Conservation (phyloP, 129 eudicot genomes). For the Arctium minus region DNA sequence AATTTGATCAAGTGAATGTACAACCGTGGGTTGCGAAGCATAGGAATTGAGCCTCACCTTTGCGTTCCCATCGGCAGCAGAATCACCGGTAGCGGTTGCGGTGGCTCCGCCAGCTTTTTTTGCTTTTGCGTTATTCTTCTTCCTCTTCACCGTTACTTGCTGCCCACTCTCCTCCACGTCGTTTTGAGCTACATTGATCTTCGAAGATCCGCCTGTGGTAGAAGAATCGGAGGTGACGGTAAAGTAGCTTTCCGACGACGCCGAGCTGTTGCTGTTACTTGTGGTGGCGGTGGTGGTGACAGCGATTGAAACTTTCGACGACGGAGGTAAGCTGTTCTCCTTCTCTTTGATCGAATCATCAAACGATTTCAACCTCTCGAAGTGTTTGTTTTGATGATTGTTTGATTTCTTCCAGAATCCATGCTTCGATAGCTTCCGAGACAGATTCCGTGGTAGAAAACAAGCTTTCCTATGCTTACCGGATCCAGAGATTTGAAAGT, state of each 20-base stretch:
- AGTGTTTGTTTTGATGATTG: constrained; percentile 28
- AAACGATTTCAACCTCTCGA: constrained; percentile 43
- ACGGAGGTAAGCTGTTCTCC: neutral
- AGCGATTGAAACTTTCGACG: neutral
- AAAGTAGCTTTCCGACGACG: constrained; percentile 59
- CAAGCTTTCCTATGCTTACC: constrained; percentile 15
- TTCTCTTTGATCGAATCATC: constrained; percentile 32
- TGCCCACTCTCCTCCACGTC: constrained; percentile 20
- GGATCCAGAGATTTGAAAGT: constrained; percentile 38
- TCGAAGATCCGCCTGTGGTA: constrained; percentile 28
- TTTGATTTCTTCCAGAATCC: constrained; percentile 58
- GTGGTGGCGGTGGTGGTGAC: neutral
- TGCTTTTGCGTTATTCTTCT: constrained; percentile 12
- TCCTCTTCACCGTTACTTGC: constrained; percentile 11
- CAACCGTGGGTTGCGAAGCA: constrained; percentile 5
- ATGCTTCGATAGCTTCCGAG: constrained; percentile 44
- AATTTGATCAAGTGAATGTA: neutral
- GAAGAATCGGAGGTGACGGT: constrained; percentile 34
- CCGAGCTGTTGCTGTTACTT: constrained; percentile 31
- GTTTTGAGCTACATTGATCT: constrained; percentile 17
- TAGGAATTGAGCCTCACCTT: constrained; percentile 34
- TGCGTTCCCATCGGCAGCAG: constrained; percentile 16
- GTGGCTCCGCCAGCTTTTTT: constrained; percentile 32
- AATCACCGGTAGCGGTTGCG: constrained; percentile 24
- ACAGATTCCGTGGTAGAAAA: constrained; percentile 43